phyloP scores from a whole-genome alignment of 2,329 filamentous ascomycete genomes.

The Ophiosphaerella herpotricha region DNA sequence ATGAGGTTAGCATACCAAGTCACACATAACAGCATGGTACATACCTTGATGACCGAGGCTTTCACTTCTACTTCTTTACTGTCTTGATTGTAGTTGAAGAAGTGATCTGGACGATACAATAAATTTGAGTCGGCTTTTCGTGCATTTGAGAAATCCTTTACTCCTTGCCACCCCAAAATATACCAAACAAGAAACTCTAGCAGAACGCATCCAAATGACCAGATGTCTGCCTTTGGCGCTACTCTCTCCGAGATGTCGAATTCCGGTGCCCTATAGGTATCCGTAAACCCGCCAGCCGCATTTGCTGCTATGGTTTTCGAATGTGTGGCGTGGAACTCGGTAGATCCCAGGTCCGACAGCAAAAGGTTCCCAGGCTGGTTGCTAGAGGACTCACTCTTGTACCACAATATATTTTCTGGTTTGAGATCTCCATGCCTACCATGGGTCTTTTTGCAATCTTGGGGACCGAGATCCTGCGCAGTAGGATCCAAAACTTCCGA shows the following conservation, averaged over 20 bases:
- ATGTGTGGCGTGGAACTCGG: constrained; percentile 39
- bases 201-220: constrained; percentile 37
- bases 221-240: constrained; percentile 45
- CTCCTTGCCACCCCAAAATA: constrained; percentile 13
- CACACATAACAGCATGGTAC: too few species aligned
- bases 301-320: constrained; percentile 23
- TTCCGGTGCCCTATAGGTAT: constrained; percentile 50
- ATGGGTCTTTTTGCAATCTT: neutral
- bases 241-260: constrained; percentile 31
- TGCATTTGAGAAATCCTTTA: constrained; percentile 8
- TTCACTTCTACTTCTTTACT: too few species aligned
- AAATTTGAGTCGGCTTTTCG: neutral
- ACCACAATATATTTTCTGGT: constrained; percentile 16
- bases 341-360: constrained; percentile 42
- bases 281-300: constrained; percentile 11
- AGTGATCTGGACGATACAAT: neutral
- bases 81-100: neutral
- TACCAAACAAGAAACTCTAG: constrained; percentile 36
- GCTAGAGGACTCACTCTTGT: neutral
- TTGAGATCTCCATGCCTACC: constrained; percentile 18
- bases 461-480: neutral
- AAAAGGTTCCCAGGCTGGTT: constrained; percentile 14
- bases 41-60: too few species aligned
- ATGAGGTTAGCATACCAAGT: too few species aligned
- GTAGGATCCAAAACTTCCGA: constrained; percentile 1